These are phyloP conservation scores for Dipodascopsis tothii DNA, from an alignment of 805 yeast species.

Conservation along the genomic window DNA sequence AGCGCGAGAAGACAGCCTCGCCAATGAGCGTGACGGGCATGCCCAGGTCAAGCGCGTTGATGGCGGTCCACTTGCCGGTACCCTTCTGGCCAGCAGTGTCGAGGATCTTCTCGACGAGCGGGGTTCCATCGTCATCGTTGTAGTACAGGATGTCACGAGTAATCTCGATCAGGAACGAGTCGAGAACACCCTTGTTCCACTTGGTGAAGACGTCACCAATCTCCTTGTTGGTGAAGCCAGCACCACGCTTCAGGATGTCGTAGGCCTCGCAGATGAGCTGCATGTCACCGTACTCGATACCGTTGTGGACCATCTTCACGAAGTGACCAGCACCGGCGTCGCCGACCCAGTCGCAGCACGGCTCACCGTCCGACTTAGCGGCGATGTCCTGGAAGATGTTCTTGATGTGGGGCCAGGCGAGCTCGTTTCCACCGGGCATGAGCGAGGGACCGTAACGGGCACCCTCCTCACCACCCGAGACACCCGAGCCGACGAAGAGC, in stretches of 20 bases:
- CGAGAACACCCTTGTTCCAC: slow-evolving; percentile 97
- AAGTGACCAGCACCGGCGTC: slow-evolving; percentile 98
- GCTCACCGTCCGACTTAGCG: slow-evolving; percentile 96
- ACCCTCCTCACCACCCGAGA: slow-evolving; percentile 99
- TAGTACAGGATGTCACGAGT: slow-evolving; percentile 88
- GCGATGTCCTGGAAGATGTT: slow-evolving; percentile 91
- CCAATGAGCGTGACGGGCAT: slow-evolving; percentile 97
- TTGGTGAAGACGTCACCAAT: slow-evolving; percentile 82
- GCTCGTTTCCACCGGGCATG: slow-evolving; percentile 98
- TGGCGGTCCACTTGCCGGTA: slow-evolving; percentile 99
- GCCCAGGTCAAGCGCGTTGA: slow-evolving; percentile 94
- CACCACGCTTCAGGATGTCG: slow-evolving; percentile 89
- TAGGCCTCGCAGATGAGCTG: slow-evolving; percentile 97
- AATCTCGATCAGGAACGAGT: slow-evolving; percentile 93
- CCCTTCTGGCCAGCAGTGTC: slow-evolving; percentile 99
- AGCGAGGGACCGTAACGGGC: slow-evolving; percentile 98
- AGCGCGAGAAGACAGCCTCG: slow-evolving; percentile 96
- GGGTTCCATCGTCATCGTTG: slow-evolving; percentile 84
- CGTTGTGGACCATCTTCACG: slow-evolving; percentile 99
- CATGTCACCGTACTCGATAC: slow-evolving; percentile 99
- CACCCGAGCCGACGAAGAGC: slow-evolving; percentile 96
- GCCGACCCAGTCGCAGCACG: slow-evolving; percentile 99
- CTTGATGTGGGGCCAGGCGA: slow-evolving; percentile 98
- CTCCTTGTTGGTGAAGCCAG: slow-evolving; percentile 83
- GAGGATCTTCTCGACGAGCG: slow-evolving; percentile 91